Evolutionary conservation across 2,329 filamentous ascomycete species (phyloP).

Genomic region (Camptophora hylomeconis): DNA sequence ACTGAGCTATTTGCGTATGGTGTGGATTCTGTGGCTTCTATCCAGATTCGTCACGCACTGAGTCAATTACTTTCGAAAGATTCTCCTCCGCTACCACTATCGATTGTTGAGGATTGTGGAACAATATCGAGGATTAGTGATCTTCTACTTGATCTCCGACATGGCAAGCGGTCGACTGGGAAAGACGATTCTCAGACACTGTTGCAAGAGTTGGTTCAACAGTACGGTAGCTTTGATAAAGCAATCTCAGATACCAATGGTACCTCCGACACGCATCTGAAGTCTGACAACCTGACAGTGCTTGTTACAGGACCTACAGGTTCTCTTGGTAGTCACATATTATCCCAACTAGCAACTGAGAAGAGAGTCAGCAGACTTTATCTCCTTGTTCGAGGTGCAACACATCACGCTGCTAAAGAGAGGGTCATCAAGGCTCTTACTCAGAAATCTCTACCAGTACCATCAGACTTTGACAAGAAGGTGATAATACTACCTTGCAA

Average conservation of each 20-base stretch:
- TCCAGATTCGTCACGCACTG: conserved; percentile 30
- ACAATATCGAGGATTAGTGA: conserved; percentile 33
- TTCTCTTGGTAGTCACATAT: conserved; percentile 48
- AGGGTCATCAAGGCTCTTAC: conserved; percentile 34
- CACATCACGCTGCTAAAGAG: conserved; percentile 27
- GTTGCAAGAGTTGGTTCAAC: no score
- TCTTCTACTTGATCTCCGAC: conserved; percentile 20
- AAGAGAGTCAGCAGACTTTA: conserved; percentile 33
- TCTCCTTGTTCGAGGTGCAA: conserved; percentile 42
- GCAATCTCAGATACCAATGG: no score
- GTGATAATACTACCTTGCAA: conserved; percentile 35
- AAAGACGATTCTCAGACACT: no score
- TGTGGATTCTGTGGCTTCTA: conserved; percentile 46
- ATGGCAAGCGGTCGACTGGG: no score
- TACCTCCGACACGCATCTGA: no score
- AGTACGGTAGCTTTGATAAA: no score
- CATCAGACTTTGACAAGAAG: conserved; percentile 20
- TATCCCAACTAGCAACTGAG: conserved; percentile 29
- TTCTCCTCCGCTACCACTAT: conserved; percentile 33
- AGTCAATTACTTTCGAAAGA: conserved; percentile 6
- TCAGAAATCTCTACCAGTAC: conserved; percentile 20
- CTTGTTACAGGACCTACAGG: conserved; percentile 51
- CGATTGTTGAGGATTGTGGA: conserved; percentile 47
- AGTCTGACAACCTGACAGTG: conserved; percentile 5
- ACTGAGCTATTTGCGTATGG: conserved; percentile 45